phyloP scores from a whole-genome alignment of 139 green algal species.

The Chlorella sp. region DNA sequence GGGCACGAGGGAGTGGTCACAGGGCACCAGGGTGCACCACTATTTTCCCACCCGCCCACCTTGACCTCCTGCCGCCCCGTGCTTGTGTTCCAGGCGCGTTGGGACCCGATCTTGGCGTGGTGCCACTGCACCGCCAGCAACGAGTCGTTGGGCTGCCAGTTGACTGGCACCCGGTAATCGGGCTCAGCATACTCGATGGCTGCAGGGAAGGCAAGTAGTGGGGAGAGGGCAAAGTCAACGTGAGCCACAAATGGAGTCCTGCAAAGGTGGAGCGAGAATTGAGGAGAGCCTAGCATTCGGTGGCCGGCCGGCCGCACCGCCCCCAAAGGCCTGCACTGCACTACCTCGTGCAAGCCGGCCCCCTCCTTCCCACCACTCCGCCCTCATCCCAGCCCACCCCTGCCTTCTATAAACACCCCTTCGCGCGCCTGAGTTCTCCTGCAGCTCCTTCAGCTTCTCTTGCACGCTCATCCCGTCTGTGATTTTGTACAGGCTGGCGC shows the following conservation, averaged over 20 bases:
- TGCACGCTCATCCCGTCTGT: constrained; percentile 37
- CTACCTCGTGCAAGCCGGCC: background rate
- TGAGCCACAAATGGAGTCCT: background rate
- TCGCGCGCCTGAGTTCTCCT: background rate
- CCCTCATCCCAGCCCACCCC: background rate
- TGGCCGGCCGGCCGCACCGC: background rate
- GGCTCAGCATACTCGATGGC: constrained; percentile 46
- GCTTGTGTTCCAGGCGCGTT: constrained; percentile 32
- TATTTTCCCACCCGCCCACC: background rate
- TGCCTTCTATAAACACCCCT: background rate
- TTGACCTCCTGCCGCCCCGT: constrained; percentile 53
- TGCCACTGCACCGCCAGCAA: constrained; percentile 43
- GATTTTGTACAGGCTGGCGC: constrained; percentile 34
- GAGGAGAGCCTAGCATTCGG: background rate
- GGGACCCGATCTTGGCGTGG: constrained; percentile 10
- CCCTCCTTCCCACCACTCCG: background rate
- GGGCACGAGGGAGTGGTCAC: too few relatives aligned
- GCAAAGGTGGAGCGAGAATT: background rate
- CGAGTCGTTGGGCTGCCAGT: constrained; percentile 35
- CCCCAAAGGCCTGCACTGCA: background rate
- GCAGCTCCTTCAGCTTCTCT: constrained; percentile 42
- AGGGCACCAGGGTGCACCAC: background rate
- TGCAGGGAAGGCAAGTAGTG: background rate
- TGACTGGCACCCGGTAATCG: constrained; percentile 36
- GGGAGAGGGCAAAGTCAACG: background rate